Base-by-base conservation (phyloP, 2,329 filamentous ascomycete species). In the Fusarium sp. region DNA sequence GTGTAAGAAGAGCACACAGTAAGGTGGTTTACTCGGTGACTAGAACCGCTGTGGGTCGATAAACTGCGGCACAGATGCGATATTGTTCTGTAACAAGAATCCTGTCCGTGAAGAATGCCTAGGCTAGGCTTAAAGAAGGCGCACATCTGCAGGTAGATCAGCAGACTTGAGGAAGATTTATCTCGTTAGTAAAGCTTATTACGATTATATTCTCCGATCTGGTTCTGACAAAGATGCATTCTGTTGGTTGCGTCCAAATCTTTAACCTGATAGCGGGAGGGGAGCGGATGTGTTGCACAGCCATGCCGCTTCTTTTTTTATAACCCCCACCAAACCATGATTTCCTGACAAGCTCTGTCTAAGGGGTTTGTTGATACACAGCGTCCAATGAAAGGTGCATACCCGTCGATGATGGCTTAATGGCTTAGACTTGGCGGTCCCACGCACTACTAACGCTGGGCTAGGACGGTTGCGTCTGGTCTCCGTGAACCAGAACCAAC, bases 301-400 rank as follows among this genome's bases (percentile, higher is more conserved):
- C 73, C 73, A 71, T 76, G 66, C 62, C 70, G 73, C 72, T 75
- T 75, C 73, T 75, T 75, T 76, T 75, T 75, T 71, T 75, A 73
- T 38, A 73, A 61, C 66, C 63, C 67, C 63, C 54, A 65, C 44
- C 40, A 30, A 30, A 40, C 54, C 22, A 54, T 46, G 52, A 50
- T 44, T 46, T 44, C 45, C 56, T 69, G 68, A 53, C 68, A 72
- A 52, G 47, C 24, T 55, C 67, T 49, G 51, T 44, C 45, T 62
- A 71, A 58, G 58, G 57, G 47, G 47, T 24, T 52, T 43, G 47
- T 42, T 64, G 57, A 30, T 68, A 58, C 55, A 66, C 45, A 53
- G 29, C 61, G 61, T 49, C 73, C 73, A 75, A 75, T 75, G 59
- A 70, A 42, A 58, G 32, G 61, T 25, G 55, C 59, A 51, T 49